These are phyloP conservation scores for Stevia rebaudiana DNA, from an alignment of 140 eudicot genomes.

Conservation along the genomic window DNA sequence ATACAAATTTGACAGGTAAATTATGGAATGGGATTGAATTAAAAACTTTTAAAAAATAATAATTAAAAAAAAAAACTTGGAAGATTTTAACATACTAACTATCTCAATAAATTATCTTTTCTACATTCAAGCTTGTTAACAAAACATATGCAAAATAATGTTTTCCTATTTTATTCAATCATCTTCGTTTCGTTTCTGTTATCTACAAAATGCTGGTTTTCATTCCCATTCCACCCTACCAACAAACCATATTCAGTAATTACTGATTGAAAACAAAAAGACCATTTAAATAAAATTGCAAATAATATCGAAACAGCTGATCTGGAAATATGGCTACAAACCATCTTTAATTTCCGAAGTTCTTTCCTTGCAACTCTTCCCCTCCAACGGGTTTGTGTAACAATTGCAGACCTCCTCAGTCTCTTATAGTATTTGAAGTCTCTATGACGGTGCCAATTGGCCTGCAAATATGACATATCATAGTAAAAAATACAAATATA, in stretches of 20 bases:
- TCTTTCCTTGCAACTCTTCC: conserved; percentile 73
- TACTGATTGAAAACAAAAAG: background rate
- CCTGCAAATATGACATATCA: conserved; percentile 44
- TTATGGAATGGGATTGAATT: no score
- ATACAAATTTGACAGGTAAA: background rate
- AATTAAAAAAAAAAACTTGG: no score
- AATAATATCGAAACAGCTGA: conserved; percentile 9
- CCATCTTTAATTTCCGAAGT: conserved; percentile 82
- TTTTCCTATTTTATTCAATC: background rate
- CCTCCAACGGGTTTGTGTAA: conserved; percentile 94
- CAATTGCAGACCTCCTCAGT: conserved; percentile 61
- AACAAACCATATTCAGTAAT: background rate
- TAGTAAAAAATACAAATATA: conserved; percentile 11
- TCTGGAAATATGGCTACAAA: conserved; percentile 18
- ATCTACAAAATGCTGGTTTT: background rate
- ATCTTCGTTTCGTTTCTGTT: background rate
- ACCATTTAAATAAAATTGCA: background rate
- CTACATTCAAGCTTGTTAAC: background rate
- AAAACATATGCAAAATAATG: background rate
- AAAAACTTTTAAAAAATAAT: no score
- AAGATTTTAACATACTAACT: background rate
- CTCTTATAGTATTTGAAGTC: conserved; percentile 63
- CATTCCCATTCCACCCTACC: background rate
- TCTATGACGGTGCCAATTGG: conserved; percentile 80
- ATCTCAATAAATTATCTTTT: background rate